phyloP scores from a whole-genome alignment of 768 basidiomycete species.

The Boletellus sp. region DNA sequence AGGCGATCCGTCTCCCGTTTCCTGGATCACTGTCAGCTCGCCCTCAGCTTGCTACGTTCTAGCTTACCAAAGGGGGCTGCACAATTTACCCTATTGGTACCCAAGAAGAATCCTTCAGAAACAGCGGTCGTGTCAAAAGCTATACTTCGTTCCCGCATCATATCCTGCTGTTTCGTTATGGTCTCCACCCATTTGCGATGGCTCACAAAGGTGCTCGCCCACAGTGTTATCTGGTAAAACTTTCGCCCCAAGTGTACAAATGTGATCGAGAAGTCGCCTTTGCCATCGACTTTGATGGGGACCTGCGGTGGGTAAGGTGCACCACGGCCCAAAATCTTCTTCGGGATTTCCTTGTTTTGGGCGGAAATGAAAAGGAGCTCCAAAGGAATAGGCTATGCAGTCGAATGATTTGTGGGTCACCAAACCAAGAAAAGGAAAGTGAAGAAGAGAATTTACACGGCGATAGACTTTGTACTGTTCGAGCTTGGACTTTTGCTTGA shows the following conservation, averaged over 20 bases:
- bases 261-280: constrained; percentile 87
- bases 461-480: constrained; percentile 94
- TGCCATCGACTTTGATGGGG: constrained; percentile 54
- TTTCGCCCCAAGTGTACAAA: constrained; percentile 93
- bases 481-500: constrained; percentile 89
- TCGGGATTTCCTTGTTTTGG: constrained; percentile 45
- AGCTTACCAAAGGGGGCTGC: constrained; percentile 83
- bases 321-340: constrained; percentile 39
- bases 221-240: constrained; percentile 87
- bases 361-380: constrained; percentile 84
- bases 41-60: not conserved
- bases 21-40: constrained; percentile 41
- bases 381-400: constrained; percentile 83
- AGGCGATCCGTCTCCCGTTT: constrained; percentile 80
- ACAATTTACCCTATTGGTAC: constrained; percentile 86
- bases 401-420: constrained; percentile 3
- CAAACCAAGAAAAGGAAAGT: not conserved
- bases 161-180: constrained; percentile 86
- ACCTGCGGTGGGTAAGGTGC: constrained; percentile 45
- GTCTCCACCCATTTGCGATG: constrained; percentile 94
- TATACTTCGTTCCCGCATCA: constrained; percentile 75
- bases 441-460: constrained; percentile 52
- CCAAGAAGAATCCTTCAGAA: constrained; percentile 85
- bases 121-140: constrained; percentile 84
- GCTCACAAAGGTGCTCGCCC: constrained; percentile 79